phyloP scores from a whole-genome alignment of 2,329 filamentous ascomycete genomes.

The Cercospora berteroae region DNA sequence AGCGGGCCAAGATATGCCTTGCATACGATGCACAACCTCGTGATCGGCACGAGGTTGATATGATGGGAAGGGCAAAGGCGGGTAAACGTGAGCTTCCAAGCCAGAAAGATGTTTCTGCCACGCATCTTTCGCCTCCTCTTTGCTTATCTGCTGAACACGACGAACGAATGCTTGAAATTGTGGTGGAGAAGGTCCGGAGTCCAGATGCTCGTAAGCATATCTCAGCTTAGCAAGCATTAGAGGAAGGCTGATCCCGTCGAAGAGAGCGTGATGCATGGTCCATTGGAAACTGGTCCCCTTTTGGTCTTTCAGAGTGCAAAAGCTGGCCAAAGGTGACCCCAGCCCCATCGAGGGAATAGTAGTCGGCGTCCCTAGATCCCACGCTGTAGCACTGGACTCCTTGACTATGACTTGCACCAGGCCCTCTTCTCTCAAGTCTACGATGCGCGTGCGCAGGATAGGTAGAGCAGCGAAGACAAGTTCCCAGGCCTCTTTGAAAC shows the following conservation, averaged over 20 bases:
- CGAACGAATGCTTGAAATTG: slow-evolving; percentile 2
- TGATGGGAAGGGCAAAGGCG: slow-evolving; percentile 31
- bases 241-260: slow-evolving; percentile 42
- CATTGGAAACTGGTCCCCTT: neutral
- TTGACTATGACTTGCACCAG: slow-evolving; percentile 29
- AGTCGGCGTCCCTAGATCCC: neutral
- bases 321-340: neutral
- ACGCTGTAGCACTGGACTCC: neutral
- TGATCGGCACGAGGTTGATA: slow-evolving; percentile 29
- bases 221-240: slow-evolving; percentile 37
- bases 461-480: neutral
- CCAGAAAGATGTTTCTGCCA: slow-evolving; percentile 38
- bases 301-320: neutral
- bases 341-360: neutral
- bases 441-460: slow-evolving; percentile 5
- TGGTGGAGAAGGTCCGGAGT: neutral
- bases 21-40: slow-evolving; percentile 29
- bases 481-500: slow-evolving; percentile 37
- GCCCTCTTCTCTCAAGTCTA: slow-evolving; percentile 9
- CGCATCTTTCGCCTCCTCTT: neutral
- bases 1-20: slow-evolving; percentile 9
- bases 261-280: slow-evolving; percentile 42
- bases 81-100: slow-evolving; percentile 38
- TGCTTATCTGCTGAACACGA: neutral
- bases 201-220: neutral